A percentile compares a stretch with the other conserved stretches of the same genome.
Conservation (phyloP, 495 filamentous ascomycete genomes). For the Chlorociboria aeruginascens region DNA sequence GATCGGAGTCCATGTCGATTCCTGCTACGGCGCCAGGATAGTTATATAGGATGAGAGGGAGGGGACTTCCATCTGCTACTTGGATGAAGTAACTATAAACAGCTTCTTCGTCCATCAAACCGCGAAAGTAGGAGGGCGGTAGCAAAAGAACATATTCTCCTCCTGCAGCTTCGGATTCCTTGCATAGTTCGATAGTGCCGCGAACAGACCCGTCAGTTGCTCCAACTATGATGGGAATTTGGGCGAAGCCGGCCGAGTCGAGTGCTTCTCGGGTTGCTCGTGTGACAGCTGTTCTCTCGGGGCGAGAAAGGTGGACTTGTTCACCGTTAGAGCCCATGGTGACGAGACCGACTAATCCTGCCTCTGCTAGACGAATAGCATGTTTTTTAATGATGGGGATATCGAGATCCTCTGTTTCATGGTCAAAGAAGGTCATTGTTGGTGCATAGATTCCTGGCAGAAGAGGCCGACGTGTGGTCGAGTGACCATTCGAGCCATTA, state of each 20-base stretch:
- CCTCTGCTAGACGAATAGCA: constrained; percentile 68
- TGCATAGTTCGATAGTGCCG: constrained; percentile 62
- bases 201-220: constrained; percentile 67
- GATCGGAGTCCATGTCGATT: constrained; percentile 84
- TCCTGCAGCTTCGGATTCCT: constrained; percentile 53
- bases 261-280: constrained; percentile 70
- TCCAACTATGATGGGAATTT: constrained; percentile 72
- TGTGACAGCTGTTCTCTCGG: constrained; percentile 67
- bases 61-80: constrained; percentile 61
- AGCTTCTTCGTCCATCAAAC: constrained; percentile 63
- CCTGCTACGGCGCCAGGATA: constrained; percentile 86
- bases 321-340: constrained; percentile 89
- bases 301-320: constrained; percentile 66
- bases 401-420: constrained; percentile 72
- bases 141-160: constrained; percentile 71
- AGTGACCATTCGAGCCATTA: constrained; percentile 26
- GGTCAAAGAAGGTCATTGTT: constrained; percentile 84
- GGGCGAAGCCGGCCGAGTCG: constrained; percentile 63
- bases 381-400: constrained; percentile 66
- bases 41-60: constrained; percentile 82
- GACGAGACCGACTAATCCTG: constrained; percentile 71
- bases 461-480: constrained; percentile 44
- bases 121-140: constrained; percentile 75
- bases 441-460: constrained; percentile 81
- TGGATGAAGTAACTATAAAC: constrained; percentile 65